Percentiles rank a stretch among this genome's conserved stretches.
Conservation (phyloP, 352 stramenopile genomes). For the Phytophthora boehmeriae region DNA sequence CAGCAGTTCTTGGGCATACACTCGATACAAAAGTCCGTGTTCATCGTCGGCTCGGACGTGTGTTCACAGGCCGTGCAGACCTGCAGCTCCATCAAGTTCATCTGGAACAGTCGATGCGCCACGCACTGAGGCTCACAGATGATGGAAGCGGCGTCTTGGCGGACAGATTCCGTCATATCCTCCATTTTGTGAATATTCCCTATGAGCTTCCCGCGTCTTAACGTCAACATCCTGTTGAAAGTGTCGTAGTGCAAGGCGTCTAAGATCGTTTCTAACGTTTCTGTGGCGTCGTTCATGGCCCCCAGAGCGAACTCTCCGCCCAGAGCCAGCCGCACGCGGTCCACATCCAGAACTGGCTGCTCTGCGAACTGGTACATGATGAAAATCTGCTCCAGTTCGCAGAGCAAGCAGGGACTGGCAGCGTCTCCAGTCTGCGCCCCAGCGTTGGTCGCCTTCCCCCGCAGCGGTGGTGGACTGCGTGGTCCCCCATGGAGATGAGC, state of each 20-base stretch:
- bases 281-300: conserved; percentile 88
- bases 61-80: conserved; percentile 62
- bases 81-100: conserved; percentile 87
- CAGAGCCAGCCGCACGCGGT: conserved; percentile 72
- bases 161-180: conserved; percentile 58
- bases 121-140: conserved; percentile 84
- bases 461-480: conserved; percentile 75
- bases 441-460: conserved; percentile 40
- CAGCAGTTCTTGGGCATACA: conserved; percentile 80
- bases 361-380: conserved; percentile 86
- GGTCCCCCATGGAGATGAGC: conserved; percentile 79
- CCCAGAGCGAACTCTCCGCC: conserved; percentile 69
- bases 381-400: conserved; percentile 87
- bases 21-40: conserved; percentile 86
- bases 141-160: conserved; percentile 66
- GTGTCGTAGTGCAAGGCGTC: conserved; percentile 82
- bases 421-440: conserved; percentile 5
- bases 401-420: conserved; percentile 65
- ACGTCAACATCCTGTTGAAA: conserved; percentile 71
- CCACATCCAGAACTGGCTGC: conserved; percentile 73
- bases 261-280: conserved; percentile 83
- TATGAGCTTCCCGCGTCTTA: conserved; percentile 35
- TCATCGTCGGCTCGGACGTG: conserved; percentile 80
- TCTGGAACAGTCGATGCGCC: conserved; percentile 83
- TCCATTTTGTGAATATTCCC: conserved; percentile 18